Evolutionary conservation across 1,284 basidiomycete species (phyloP), one percentile per base, ranked within the genome.

Genomic region (Pulveroboletus sp.): DNA sequence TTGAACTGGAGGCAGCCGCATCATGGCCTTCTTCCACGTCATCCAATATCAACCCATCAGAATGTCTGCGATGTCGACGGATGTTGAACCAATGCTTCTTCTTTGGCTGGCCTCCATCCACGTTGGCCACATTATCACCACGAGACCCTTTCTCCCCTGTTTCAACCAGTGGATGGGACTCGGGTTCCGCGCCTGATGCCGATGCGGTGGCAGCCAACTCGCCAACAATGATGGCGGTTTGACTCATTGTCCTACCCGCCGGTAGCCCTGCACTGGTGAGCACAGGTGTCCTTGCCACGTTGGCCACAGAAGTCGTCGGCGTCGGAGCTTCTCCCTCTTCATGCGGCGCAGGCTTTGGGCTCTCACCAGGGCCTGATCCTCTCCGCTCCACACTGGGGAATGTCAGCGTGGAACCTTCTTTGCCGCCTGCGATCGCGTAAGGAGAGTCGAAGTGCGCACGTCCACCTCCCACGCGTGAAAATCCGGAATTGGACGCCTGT

Each of bases 381-480:
- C 74, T 76, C 53, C 79, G 80, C 39, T 83, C 84, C 28, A 84
- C 74, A 8, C 85, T 87, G 14, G 86, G 85, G 76, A 88, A 86
- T 4, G 84, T 82, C 57, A 85, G 79, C 5, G 81, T 84, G 22
- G 83, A 82, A 4, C 76, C 76, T 35, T 66, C 64, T 46, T 62
- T 65, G 8, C 62, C 62, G 8, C 76, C 73, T 20, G 80, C 73
- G 55, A 91, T 91, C 1, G 90, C 87, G 68, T 91, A 92, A 1
- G 90, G 90, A 5, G 84, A 77, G 55, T 92, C 88, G 50, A 85
- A 88, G 65, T 91, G 86, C 1, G 91, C 87, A 35, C 86, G 80
- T 9, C 91, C 91, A 20, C 91, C 91, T 17, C 86, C 89, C 8
- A 93, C 82, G 45, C 91, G 79, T 10, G 89, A 80, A 72, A 93